phyloP scores from a whole-genome alignment of 768 basidiomycete species.

The Amanita jacksonii region DNA sequence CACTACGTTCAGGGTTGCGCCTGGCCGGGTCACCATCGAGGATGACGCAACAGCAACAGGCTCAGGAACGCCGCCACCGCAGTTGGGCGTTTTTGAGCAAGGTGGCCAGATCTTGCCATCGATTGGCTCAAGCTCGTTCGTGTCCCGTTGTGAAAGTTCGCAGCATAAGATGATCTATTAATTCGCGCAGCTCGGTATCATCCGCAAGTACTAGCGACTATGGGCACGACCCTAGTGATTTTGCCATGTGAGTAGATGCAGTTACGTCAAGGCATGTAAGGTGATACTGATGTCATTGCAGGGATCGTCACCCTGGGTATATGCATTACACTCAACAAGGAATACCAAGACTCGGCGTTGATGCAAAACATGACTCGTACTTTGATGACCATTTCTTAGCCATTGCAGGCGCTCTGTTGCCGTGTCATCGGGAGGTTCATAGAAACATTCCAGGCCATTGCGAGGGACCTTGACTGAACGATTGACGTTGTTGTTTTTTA shows the following conservation, averaged over 20 bases:
- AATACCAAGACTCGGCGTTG: neutral
- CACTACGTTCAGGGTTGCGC: conserved; percentile 5
- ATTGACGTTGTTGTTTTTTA: neutral
- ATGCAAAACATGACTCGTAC: conserved; percentile 1
- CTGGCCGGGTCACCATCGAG: neutral
- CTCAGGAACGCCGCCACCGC: neutral
- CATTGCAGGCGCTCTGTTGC: neutral
- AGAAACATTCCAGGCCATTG: neutral
- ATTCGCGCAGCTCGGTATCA: neutral
- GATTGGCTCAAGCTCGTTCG: conserved; percentile 3
- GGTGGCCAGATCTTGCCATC: neutral
- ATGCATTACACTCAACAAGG: neutral
- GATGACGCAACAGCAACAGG: neutral
- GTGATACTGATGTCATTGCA: neutral
- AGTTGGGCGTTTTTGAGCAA: neutral
- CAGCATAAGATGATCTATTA: too few relatives aligned
- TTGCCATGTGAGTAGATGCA: neutral
- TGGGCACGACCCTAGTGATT: neutral
- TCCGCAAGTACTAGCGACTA: neutral
- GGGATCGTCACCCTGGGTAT: neutral
- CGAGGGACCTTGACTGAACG: neutral
- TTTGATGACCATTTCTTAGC: conserved; percentile 1
- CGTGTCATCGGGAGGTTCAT: conserved; percentile 3
- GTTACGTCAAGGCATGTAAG: neutral
- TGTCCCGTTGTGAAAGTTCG: too few relatives aligned